Percentiles rank a stretch among this genome's conserved stretches.
Conservation (phyloP, 768 basidiomycete species). For the Hemileccinum rubropunctum region DNA sequence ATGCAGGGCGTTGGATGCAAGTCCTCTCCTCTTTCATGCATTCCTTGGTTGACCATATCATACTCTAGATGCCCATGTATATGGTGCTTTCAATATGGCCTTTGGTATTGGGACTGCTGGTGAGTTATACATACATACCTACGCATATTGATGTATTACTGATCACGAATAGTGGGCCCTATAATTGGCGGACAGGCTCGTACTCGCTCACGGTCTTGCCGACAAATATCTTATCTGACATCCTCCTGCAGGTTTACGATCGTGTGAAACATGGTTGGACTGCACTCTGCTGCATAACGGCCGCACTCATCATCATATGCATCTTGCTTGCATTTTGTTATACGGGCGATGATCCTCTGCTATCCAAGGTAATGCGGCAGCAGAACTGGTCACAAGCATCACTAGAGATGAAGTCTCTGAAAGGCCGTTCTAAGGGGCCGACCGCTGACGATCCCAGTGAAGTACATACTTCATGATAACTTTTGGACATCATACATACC, state of each 20-base stretch:
- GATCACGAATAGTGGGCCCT: slow-evolving; percentile 54
- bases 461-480: slow-evolving; percentile 3
- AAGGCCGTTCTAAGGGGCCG: slow-evolving; percentile 4
- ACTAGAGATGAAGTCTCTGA: slow-evolving; percentile 7
- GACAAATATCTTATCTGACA: not conserved
- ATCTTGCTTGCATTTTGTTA: slow-evolving; percentile 42
- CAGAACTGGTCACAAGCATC: slow-evolving; percentile 11
- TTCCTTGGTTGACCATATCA: slow-evolving; percentile 1
- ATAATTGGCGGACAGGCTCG: slow-evolving; percentile 64
- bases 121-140: slow-evolving; percentile 29
- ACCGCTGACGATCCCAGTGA: not conserved
- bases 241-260: slow-evolving; percentile 52
- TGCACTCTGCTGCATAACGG: slow-evolving; percentile 49
- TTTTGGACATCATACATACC: slow-evolving; percentile 4
- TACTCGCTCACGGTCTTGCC: slow-evolving; percentile 1
- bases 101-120: slow-evolving; percentile 64
- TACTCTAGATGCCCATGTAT: slow-evolving; percentile 63
- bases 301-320: slow-evolving; percentile 40
- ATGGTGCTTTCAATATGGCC: slow-evolving; percentile 70
- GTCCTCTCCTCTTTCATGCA: slow-evolving; percentile 19
- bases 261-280: slow-evolving; percentile 57
- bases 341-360: slow-evolving; percentile 48
- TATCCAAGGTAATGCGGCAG: slow-evolving; percentile 26
- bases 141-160: not conserved
- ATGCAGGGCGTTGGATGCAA: slow-evolving; percentile 68